Evolutionary conservation across 2,329 filamentous ascomycete species (phyloP), one percentile per base, ranked within the genome.

Genomic region (Aureobasidium uvarum): DNA sequence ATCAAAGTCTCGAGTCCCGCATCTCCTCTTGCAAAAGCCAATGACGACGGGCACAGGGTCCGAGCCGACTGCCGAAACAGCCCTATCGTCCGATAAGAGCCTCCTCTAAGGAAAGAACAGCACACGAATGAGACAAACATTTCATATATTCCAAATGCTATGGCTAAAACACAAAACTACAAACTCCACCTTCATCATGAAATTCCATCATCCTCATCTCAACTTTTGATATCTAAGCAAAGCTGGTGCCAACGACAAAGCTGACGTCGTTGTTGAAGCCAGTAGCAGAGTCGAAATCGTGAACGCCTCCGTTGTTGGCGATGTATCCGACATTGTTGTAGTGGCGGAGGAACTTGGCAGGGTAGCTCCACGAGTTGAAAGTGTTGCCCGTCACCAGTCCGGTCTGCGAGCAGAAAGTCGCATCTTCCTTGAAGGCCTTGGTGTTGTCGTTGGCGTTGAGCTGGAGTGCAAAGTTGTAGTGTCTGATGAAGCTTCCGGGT

Each of bases 351-450:
- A 78, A 87, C 51, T 85, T 79, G 0, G 85, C 86, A 0, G 86
- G 85, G 69, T 85, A 86, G 50, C 77, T 80, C 85, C 85, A 88
- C 1, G 84, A 78, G 5, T 83, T 78, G 38, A 88, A 77, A 0
- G 84, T 81, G 67, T 67, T 81, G 7, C 83, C 84, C 50, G 78
- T 71, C 5, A 83, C 82, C 68, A 88, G 74, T 0, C 81, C 82
- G 0, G 79, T 66, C 72, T 83, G 78, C 0, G 84, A 78, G 71
- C 86, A 88, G 74, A 88, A 88, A 0, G 86, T 88, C 8, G 86
- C 84, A 55, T 88, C 86, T 69, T 88, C 85, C 4, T 75, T 43
- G 74, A 88, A 86, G 60, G 77, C 74, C 77, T 87, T 86, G 64
- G 77, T 78, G 63, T 80, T 80, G 67, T 88, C 86, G 68, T 81